Evolutionary conservation across 768 basidiomycete species (phyloP), one percentile per base, ranked within the genome.

Genomic region (Dacryopinax spathularia): DNA sequence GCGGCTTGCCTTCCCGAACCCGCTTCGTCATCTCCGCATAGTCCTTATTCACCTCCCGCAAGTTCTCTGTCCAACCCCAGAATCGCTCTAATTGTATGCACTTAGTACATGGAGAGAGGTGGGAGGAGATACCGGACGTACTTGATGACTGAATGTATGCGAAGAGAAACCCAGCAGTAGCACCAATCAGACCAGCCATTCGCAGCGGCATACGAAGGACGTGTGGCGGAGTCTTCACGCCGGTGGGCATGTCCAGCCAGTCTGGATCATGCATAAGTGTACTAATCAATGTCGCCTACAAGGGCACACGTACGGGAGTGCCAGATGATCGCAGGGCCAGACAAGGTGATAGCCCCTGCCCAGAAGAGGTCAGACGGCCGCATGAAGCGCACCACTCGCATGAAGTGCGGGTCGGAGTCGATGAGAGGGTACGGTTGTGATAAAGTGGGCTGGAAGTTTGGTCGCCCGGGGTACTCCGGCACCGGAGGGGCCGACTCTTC

Each of bases 11-110:
- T 65, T 86, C 82, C 68, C 76, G 75, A 2, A 84, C 87, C 25
- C 83, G 84, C 66, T 88, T 83, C 48, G 82, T 83, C 43, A 98
- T 78, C 73, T 98, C 95, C 16, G 78, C 79, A 37, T 85, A 70
- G 72, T 97, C 95, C 74, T 78, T 80, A 60, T 82, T 82, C 67
- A 88, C 82, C 73, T 98, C 95, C 16, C 82, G 79, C 67, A 83
- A 82, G 75, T 95, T 95, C 75, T 95, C 91, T 5, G 83, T 77
- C 91, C 91, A 94, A 61, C 91, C 91, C 90, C 89, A 93, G 79
- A 95, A 90, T n/a, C 91, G 91, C 72, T 83, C 89, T 91, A 70
- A 12, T 27, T 15, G 16, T 27, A 22, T 20, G 43, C 12, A 20
- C 15, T 31, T 16, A 18, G 7, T 44, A 1, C n/a, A 20, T n/a